These are phyloP conservation scores for Boletus sensibilis DNA, from an alignment of 768 basidiomycete species.

Conservation along the genomic window DNA sequence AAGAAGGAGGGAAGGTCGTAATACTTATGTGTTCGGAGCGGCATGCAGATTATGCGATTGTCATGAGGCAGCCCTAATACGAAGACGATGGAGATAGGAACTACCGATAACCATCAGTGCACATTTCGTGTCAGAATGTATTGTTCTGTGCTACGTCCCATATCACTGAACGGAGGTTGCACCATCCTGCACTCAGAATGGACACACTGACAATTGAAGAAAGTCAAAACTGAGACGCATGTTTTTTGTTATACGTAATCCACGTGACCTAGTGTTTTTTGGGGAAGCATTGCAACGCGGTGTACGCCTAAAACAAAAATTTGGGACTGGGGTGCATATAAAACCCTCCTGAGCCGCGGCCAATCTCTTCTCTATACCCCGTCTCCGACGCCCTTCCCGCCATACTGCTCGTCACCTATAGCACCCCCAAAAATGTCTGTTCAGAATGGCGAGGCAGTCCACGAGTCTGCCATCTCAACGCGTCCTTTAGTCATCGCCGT, in stretches of 20 bases:
- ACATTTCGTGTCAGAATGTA: background rate
- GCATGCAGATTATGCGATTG: constrained; percentile 11
- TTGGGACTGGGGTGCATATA: constrained; percentile 34
- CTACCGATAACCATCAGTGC: background rate
- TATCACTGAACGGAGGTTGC: background rate
- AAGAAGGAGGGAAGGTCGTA: background rate
- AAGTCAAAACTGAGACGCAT: constrained; percentile 1
- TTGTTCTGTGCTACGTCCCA: background rate
- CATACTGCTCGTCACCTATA: constrained; percentile 5
- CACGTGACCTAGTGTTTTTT: constrained; percentile 33
- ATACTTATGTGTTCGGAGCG: constrained; percentile 15
- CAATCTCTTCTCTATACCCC: constrained; percentile 7
- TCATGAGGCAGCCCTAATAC: constrained; percentile 2
- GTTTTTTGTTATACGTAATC: constrained; percentile 17
- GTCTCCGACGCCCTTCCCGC: background rate
- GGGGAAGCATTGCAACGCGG: constrained; percentile 23
- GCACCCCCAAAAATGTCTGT: constrained; percentile 32
- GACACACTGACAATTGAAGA: background rate
- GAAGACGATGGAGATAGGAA: background rate
- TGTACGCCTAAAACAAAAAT: constrained; percentile 26
- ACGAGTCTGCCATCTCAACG: constrained; percentile 32
- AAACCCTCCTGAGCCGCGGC: constrained; percentile 8
- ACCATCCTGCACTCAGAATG: background rate
- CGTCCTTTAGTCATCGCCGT: constrained; percentile 37
- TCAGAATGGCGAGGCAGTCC: constrained; percentile 31